A percentile compares a stretch with the other conserved stretches of the same genome.
Evolutionary conservation across 73 alveolate species (phyloP).

Genomic region (Tetrahymena thermophila): DNA sequence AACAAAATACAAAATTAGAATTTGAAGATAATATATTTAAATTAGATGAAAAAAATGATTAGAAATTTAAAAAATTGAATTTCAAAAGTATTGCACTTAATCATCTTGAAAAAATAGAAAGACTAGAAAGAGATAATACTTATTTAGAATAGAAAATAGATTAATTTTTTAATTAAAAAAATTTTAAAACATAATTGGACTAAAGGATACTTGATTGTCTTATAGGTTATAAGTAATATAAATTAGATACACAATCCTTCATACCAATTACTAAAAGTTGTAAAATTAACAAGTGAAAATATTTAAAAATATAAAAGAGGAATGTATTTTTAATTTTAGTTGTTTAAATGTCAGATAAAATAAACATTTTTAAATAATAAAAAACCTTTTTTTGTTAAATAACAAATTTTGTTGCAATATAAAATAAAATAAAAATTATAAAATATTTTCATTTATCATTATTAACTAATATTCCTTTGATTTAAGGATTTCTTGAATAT

Average conservation of each 20-base stretch:
- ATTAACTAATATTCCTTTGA: too few relatives aligned
- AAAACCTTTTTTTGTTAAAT: too few relatives aligned
- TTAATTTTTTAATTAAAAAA: neutral
- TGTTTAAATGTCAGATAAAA: too few relatives aligned
- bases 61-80: too few relatives aligned
- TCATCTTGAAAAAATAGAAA: neutral
- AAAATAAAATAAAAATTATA: too few relatives aligned
- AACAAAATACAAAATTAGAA: neutral
- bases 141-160: neutral
- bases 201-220: neutral
- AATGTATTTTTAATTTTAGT: too few relatives aligned
- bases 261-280: neutral
- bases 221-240: neutral
- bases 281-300: too few relatives aligned
- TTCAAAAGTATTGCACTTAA: neutral
- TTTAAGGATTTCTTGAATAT: too few relatives aligned
- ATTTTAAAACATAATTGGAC: neutral
- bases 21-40: neutral
- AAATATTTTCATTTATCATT: too few relatives aligned
- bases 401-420: too few relatives aligned
- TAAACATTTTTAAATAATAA: too few relatives aligned
- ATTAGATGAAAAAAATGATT: neutral
- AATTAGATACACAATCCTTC: neutral
- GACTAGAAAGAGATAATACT: neutral
- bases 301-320: too few relatives aligned